Evolutionary conservation across 2,329 filamentous ascomycete species (phyloP).

Genomic region (Penicillium sp.): DNA sequence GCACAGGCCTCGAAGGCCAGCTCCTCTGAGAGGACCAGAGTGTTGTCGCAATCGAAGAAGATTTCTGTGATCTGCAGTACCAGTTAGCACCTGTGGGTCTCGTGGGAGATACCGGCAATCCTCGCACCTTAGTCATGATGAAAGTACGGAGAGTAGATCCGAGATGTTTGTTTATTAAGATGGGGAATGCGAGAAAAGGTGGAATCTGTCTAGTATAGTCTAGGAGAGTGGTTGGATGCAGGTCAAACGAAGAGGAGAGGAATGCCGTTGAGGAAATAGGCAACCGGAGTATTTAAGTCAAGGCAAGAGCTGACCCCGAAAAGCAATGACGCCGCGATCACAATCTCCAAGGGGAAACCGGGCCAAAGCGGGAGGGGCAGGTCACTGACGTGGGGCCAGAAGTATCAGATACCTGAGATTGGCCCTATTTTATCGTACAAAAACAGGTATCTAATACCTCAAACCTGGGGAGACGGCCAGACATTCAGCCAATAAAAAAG

Average conservation of each 20-base stretch:
- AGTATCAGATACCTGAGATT: conserved; percentile 7
- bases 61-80: conserved; percentile 55
- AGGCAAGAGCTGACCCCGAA: conserved; percentile 7
- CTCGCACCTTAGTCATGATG: conserved; percentile 32
- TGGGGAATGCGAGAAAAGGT: neutral
- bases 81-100: conserved; percentile 14
- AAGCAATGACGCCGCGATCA: conserved; percentile 16
- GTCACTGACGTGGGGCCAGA: neutral
- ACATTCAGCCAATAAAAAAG: conserved; percentile 10
- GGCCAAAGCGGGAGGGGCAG: conserved; percentile 12
- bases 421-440: neutral
- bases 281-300: conserved; percentile 7
- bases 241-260: neutral
- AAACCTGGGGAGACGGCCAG: neutral
- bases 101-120: neutral
- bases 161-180: conserved; percentile 1
- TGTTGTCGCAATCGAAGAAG: conserved; percentile 74
- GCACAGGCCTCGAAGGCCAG: conserved; percentile 87
- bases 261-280: conserved; percentile 3
- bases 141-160: conserved; percentile 5
- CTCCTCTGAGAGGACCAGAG: conserved; percentile 81
- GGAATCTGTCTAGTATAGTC: neutral
- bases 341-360: conserved; percentile 6
- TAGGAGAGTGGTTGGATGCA: neutral
- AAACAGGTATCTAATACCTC: conserved; percentile 4